Percentiles rank a stretch among this genome's conserved stretches.
phyloP scores from a whole-genome alignment of 2,329 filamentous ascomycete genomes.

The Cladosporium sp. region DNA sequence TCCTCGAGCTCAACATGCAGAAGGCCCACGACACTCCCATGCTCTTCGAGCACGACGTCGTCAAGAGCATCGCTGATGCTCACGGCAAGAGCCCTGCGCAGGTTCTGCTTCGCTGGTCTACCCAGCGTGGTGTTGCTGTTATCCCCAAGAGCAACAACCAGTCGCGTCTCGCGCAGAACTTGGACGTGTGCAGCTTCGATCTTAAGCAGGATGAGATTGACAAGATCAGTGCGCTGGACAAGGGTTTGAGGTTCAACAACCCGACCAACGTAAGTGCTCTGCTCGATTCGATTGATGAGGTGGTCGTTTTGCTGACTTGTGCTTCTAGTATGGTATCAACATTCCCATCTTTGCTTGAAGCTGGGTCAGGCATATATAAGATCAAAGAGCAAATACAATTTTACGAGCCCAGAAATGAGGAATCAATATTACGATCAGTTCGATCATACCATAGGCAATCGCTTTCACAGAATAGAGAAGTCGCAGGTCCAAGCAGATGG shows the following conservation, averaged over 20 bases:
- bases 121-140: conserved; percentile 73
- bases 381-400: not conserved
- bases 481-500: no score
- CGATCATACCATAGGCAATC: no score
- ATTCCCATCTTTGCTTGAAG: conserved; percentile 21
- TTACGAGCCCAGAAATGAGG: not conserved
- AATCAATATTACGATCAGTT: no score
- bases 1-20: conserved; percentile 72
- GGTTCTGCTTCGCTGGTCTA: conserved; percentile 81
- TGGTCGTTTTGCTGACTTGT: conserved; percentile 2
- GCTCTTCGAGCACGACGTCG: conserved; percentile 64
- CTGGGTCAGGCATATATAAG: not conserved
- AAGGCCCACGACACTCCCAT: conserved; percentile 61
- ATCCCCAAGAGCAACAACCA: conserved; percentile 72
- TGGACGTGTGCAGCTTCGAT: conserved; percentile 64
- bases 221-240: conserved; percentile 61
- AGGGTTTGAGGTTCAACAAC: conserved; percentile 70
- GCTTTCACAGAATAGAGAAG: no score
- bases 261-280: conserved; percentile 58
- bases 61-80: conserved; percentile 65
- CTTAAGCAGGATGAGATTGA: conserved; percentile 63
- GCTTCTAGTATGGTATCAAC: conserved; percentile 16
- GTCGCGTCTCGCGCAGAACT: conserved; percentile 58
- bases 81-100: conserved; percentile 71
- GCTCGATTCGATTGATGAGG: not conserved